phyloP scores from a whole-genome alignment of 129 eudicot genomes.

The Saussurea involucrata region DNA sequence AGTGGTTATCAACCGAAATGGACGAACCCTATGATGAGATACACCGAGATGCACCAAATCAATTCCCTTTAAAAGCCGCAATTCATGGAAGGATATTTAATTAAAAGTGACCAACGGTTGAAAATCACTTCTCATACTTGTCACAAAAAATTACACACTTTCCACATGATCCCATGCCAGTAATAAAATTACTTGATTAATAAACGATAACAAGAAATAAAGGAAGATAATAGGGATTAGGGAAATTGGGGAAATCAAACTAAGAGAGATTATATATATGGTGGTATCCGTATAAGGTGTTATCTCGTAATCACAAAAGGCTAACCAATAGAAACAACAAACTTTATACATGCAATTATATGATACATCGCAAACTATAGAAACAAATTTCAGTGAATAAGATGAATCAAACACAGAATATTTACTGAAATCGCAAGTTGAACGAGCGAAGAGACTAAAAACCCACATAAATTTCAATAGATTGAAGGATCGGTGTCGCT shows the following conservation, averaged over 20 bases:
- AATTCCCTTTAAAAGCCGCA: too few species aligned
- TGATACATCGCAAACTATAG: not conserved
- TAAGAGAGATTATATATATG: not conserved
- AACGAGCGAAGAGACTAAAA: not conserved
- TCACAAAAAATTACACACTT: too few species aligned
- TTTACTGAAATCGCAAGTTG: not conserved
- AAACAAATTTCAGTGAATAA: not conserved
- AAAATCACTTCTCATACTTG: too few species aligned
- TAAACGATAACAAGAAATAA: not conserved
- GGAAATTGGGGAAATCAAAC: not conserved
- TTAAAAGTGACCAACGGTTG: too few species aligned
- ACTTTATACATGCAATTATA: not conserved
- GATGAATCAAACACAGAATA: not conserved
- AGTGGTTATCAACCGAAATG: too few species aligned
- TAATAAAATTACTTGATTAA: not conserved
- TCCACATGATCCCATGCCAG: too few species aligned
- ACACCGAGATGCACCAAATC: too few species aligned
- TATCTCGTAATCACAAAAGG: conserved; percentile 5
- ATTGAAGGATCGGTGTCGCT: not conserved
- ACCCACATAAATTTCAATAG: not conserved
- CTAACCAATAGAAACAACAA: not conserved
- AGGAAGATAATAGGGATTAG: not conserved
- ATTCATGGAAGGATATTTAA: too few species aligned
- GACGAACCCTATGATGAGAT: too few species aligned
- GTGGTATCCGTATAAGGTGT: not conserved